A percentile compares a stretch with the other conserved stretches of the same genome.
phyloP scores from a whole-genome alignment of 768 basidiomycete genomes.

The Serpula lacrymans region DNA sequence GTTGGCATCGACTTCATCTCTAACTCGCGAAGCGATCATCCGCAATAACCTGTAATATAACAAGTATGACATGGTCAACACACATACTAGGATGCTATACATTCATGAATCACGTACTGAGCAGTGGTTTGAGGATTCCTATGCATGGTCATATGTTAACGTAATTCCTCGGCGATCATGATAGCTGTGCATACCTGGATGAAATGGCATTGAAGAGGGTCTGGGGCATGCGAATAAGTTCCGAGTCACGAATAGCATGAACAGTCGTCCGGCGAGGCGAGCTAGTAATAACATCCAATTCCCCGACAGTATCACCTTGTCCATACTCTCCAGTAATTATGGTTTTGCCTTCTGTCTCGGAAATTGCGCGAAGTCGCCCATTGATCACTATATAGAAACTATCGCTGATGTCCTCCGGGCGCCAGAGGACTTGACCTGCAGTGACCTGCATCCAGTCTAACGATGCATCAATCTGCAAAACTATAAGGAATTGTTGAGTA shows the following conservation, averaged over 20 bases:
- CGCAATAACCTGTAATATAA: slow-evolving; percentile 55
- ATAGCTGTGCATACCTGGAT: slow-evolving; percentile 51
- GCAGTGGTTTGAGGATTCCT: slow-evolving; percentile 86
- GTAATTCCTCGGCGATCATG: not conserved
- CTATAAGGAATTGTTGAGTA: slow-evolving; percentile 37
- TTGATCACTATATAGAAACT: slow-evolving; percentile 99
- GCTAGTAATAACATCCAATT: slow-evolving; percentile 95
- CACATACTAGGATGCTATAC: slow-evolving; percentile 1
- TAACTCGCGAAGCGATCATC: slow-evolving; percentile 90
- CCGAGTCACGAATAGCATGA: slow-evolving; percentile 97
- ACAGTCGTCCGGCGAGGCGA: slow-evolving; percentile 84
- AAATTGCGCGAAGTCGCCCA: slow-evolving; percentile 88
- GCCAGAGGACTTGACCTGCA: slow-evolving; percentile 93
- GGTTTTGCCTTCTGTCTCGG: slow-evolving; percentile 77
- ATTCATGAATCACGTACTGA: slow-evolving; percentile 45
- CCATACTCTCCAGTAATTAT: slow-evolving; percentile 91
- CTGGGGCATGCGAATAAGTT: slow-evolving; percentile 94
- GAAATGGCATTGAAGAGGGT: slow-evolving; percentile 98
- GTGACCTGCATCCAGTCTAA: slow-evolving; percentile 98
- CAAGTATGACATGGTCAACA: not conserved
- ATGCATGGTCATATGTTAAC: not conserved
- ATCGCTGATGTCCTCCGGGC: slow-evolving; percentile 85
- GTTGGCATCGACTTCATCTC: slow-evolving; percentile 73
- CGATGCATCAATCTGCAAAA: slow-evolving; percentile 94
- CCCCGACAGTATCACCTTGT: slow-evolving; percentile 95